Conservation (phyloP, 176 grass and related monocot species). For the Thalia dealbata region DNA sequence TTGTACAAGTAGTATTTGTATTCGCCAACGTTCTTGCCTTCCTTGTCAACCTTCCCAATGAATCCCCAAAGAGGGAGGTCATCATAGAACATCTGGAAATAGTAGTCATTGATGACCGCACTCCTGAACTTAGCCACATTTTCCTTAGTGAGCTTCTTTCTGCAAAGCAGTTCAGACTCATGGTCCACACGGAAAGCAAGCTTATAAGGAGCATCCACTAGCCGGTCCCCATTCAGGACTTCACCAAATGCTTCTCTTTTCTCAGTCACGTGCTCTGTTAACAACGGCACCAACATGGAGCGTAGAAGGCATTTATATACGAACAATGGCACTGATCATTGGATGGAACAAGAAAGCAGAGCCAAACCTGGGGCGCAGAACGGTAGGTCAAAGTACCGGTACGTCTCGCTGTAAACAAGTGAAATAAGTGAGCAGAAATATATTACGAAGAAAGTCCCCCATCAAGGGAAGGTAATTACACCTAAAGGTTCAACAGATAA, state of each 20-base stretch:
- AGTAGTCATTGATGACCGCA: background rate
- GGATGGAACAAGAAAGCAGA: background rate
- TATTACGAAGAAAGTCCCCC: background rate
- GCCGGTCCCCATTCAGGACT: background rate
- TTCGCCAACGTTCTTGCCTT: background rate
- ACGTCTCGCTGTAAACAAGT: background rate
- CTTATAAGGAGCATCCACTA: background rate
- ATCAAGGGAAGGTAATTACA: background rate
- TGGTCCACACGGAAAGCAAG: background rate
- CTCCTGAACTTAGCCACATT: background rate
- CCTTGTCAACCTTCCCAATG: constrained; percentile 3
- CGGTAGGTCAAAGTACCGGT: background rate
- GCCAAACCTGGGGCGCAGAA: background rate
- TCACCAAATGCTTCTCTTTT: background rate
- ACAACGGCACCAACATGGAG: background rate
- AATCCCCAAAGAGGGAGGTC: background rate
- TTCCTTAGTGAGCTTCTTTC: background rate
- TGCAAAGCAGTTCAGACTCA: background rate
- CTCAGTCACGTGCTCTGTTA: background rate
- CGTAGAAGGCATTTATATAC: background rate
- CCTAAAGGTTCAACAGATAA: background rate
- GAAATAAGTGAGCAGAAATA: background rate
- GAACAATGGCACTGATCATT: background rate
- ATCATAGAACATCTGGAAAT: background rate
- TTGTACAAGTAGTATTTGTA: constrained; percentile 1